These are phyloP conservation scores for Marasmius sp. DNA, from an alignment of 1,284 basidiomycete genomes.

Conservation along the genomic window DNA sequence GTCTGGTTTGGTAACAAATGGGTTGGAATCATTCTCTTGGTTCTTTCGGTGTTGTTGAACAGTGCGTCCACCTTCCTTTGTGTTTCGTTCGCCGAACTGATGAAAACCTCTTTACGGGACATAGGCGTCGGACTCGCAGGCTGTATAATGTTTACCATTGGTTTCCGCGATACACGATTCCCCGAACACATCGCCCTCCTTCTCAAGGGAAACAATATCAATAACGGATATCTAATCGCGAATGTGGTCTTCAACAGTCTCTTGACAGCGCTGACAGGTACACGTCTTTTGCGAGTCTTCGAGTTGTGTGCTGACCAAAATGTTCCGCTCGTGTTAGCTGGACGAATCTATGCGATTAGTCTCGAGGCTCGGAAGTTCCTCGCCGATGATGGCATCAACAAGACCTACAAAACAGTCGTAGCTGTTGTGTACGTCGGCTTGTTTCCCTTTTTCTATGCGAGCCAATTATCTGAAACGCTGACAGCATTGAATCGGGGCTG, in stretches of 20 bases:
- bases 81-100: background rate
- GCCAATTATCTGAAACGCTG: background rate
- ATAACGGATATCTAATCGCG: slow-evolving; percentile 2
- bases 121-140: slow-evolving; percentile 1
- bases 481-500: background rate
- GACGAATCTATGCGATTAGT: slow-evolving; percentile 2
- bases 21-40: background rate
- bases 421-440: slow-evolving; percentile 1
- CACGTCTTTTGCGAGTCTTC: background rate
- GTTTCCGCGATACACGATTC: background rate
- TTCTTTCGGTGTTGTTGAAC: background rate
- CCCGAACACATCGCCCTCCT: background rate
- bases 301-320: background rate
- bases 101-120: background rate
- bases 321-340: background rate
- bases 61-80: background rate
- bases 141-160: slow-evolving; percentile 2
- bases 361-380: background rate
- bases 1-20: slow-evolving; percentile 3
- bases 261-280: slow-evolving; percentile 1
- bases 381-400: background rate
- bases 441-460: background rate
- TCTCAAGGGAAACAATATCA: background rate
- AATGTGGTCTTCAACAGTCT: slow-evolving; percentile 1
- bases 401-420: background rate